phyloP scores from a whole-genome alignment of 2,329 filamentous ascomycete genomes.

The Scorias spongiosa region DNA sequence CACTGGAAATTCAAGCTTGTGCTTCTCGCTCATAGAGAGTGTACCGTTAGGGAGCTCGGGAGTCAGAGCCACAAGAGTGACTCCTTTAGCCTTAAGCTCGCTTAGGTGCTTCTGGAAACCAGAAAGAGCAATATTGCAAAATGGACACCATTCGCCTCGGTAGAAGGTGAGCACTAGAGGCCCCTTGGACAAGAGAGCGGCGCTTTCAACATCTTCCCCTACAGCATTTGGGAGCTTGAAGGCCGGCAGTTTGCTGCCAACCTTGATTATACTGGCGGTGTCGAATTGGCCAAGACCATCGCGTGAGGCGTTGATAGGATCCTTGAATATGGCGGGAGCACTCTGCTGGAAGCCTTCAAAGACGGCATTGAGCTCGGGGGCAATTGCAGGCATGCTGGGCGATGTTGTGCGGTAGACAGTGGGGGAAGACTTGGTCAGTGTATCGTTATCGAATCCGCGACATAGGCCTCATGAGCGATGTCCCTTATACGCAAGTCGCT shows the following conservation, averaged over 20 bases:
- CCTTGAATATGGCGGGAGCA: background rate
- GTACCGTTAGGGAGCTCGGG: conserved; percentile 27
- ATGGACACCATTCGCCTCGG: conserved; percentile 33
- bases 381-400: background rate
- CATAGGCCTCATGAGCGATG: too few species aligned
- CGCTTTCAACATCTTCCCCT: conserved; percentile 1
- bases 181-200: conserved; percentile 1
- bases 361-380: background rate
- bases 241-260: background rate
- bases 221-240: conserved; percentile 1
- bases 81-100: conserved; percentile 23
- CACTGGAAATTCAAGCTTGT: conserved; percentile 26
- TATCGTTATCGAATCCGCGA: too few species aligned
- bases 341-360: conserved; percentile 1
- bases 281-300: background rate
- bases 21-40: conserved; percentile 26
- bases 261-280: conserved; percentile 1
- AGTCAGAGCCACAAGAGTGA: conserved; percentile 28
- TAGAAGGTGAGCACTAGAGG: conserved; percentile 31
- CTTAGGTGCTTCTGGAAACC: conserved; percentile 22
- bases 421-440: too few species aligned
- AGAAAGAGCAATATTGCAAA: conserved; percentile 27
- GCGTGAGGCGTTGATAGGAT: background rate
- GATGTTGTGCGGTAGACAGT: too few species aligned
- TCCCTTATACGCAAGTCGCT: too few species aligned